Evolutionary conservation across 768 basidiomycete genomes (phyloP).

Genomic region (Melanogaster broomeanus): DNA sequence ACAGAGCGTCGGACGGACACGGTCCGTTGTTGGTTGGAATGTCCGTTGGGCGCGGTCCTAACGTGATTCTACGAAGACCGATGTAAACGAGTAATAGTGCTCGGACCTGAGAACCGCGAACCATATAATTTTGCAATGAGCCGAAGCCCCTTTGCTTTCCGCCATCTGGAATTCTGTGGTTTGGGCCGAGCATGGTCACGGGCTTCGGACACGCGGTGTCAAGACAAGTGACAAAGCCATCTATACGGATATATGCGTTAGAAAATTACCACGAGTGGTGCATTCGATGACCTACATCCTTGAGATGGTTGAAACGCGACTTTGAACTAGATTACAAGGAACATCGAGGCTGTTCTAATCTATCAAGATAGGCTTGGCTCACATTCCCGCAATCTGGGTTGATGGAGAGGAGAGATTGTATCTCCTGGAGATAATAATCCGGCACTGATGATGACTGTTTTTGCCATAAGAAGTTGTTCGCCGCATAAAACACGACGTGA

Average conservation of each 20-base stretch:
- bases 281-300: neutral
- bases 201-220: conserved; percentile 44
- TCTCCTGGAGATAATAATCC: conserved; percentile 21
- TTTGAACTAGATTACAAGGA: conserved; percentile 34
- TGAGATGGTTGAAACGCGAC: conserved; percentile 34
- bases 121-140: conserved; percentile 47
- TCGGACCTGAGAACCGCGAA: conserved; percentile 22
- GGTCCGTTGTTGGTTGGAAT: conserved; percentile 24
- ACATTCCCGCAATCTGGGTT: conserved; percentile 10
- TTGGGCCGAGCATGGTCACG: conserved; percentile 34
- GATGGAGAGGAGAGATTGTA: conserved; percentile 14
- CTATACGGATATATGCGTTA: conserved; percentile 27
- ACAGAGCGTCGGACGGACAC: conserved; percentile 11
- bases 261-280: neutral
- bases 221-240: conserved; percentile 45
- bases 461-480: neutral
- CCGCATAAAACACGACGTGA: conserved; percentile 1
- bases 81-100: neutral
- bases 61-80: neutral
- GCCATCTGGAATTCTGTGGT: conserved; percentile 37
- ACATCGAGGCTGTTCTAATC: neutral
- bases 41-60: neutral
- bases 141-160: conserved; percentile 47
- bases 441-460: conserved; percentile 4
- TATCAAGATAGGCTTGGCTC: conserved; percentile 20